Evolutionary conservation across 1,139 yeast genomes (phyloP).

Genomic region (Yamadazyma pseudoaaseri): DNA sequence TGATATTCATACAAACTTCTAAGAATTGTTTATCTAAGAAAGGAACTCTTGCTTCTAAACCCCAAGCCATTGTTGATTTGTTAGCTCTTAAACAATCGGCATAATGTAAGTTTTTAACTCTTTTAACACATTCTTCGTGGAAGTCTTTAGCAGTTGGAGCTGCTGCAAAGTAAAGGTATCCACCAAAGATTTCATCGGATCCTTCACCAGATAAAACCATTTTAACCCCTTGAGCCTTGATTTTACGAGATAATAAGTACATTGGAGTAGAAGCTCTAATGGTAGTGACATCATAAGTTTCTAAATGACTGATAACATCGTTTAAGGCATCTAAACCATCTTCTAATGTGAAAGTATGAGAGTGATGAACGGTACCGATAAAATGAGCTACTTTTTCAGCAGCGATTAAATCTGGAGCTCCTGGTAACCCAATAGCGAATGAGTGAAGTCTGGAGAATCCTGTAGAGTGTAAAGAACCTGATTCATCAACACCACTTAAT

Average conservation of each 20-base stretch:
- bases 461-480: constrained; percentile 73
- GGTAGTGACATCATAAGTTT: constrained; percentile 97
- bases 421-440: constrained; percentile 94
- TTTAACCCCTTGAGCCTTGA: constrained; percentile 99
- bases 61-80: constrained; percentile 99
- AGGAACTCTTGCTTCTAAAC: constrained; percentile 99
- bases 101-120: constrained; percentile 95
- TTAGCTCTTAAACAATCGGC: constrained; percentile 98
- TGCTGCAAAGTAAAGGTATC: constrained; percentile 93
- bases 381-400: constrained; percentile 95
- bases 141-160: constrained; percentile 92
- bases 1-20: constrained; percentile 90
- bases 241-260: constrained; percentile 93
- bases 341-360: constrained; percentile 92
- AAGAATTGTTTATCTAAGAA: constrained; percentile 93
- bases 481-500: constrained; percentile 88
- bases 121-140: constrained; percentile 91
- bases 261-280: constrained; percentile 99
- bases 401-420: constrained; percentile 96
- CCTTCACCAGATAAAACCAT: constrained; percentile 99
- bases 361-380: constrained; percentile 96
- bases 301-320: constrained; percentile 93
- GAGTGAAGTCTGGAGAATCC: constrained; percentile 92
- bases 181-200: constrained; percentile 98
- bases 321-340: constrained; percentile 95